Evolutionary conservation across 2,329 filamentous ascomycete species (phyloP).

Genomic region (Zasmidium cellare): DNA sequence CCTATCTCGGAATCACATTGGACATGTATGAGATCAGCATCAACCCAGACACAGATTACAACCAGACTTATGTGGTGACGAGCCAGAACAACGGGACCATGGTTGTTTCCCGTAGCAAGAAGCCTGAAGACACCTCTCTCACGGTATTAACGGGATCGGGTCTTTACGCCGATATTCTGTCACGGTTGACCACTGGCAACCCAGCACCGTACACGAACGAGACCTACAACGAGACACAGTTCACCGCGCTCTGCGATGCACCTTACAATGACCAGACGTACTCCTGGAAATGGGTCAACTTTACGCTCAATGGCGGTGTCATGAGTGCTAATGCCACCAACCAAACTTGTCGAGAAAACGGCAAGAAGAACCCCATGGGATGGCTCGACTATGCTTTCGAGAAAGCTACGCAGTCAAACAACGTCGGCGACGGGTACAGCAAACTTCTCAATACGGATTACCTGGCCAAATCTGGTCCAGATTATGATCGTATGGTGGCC

Average conservation of each 20-base stretch:
- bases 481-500: slow-evolving; percentile 8
- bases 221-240: slow-evolving; percentile 7
- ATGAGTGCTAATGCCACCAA: slow-evolving; percentile 6
- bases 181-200: not conserved
- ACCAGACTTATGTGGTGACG: slow-evolving; percentile 7
- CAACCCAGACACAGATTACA: slow-evolving; percentile 2
- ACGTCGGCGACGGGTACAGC: slow-evolving; percentile 9
- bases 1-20: not conserved
- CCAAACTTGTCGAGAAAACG: slow-evolving; percentile 3
- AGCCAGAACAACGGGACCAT: slow-evolving; percentile 7
- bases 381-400: slow-evolving; percentile 11
- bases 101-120: slow-evolving; percentile 4
- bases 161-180: slow-evolving; percentile 7
- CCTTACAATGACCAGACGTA: slow-evolving; percentile 3
- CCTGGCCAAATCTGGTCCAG: not conserved
- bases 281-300: slow-evolving; percentile 10
- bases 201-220: not conserved
- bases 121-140: not conserved
- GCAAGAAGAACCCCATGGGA: slow-evolving; percentile 2
- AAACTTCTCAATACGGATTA: slow-evolving; percentile 9
- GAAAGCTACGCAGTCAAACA: not conserved
- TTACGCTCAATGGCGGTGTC: slow-evolving; percentile 5
- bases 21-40: slow-evolving; percentile 7
- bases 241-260: slow-evolving; percentile 4
- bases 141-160: slow-evolving; percentile 7